phyloP scores from a whole-genome alignment of 805 yeast genomes.

The Yarrowia phangngaensis region DNA sequence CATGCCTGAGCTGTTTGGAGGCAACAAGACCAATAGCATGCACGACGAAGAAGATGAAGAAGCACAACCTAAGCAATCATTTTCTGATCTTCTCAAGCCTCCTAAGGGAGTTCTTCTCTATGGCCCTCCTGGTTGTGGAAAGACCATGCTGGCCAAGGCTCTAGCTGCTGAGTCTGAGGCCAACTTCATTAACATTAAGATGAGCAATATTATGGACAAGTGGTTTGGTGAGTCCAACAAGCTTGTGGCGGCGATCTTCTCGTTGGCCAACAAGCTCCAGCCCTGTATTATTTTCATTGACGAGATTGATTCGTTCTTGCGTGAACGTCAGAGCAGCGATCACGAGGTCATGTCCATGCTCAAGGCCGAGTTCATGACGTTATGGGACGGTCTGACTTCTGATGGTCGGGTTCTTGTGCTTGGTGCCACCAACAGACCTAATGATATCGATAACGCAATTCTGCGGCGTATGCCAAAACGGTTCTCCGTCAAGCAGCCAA shows the following conservation, averaged over 20 bases:
- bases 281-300: conserved; percentile 95
- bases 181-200: conserved; percentile 80
- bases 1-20: conserved; percentile 32
- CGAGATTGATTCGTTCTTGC: conserved; percentile 89
- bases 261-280: conserved; percentile 81
- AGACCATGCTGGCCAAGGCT: conserved; percentile 95
- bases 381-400: conserved; percentile 90
- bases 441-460: conserved; percentile 89
- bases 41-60: conserved; percentile 1
- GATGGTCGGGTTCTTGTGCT: conserved; percentile 78
- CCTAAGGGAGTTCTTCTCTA: conserved; percentile 91
- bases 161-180: conserved; percentile 90
- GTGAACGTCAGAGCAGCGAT: conserved; percentile 78
- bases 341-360: conserved; percentile 94
- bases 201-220: conserved; percentile 93
- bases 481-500: conserved; percentile 74
- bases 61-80: conserved; percentile 4
- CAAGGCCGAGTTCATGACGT: conserved; percentile 95
- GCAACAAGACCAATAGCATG: not conserved
- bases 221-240: conserved; percentile 98
- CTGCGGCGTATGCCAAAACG: conserved; percentile 89
- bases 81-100: conserved; percentile 58
- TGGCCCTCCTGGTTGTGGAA: conserved; percentile 98
- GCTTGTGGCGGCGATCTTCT: conserved; percentile 86
- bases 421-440: conserved; percentile 92